Evolutionary conservation across 1,284 basidiomycete genomes (phyloP), one percentile per base, ranked within the genome.

Genomic region (Boletus mariae): DNA sequence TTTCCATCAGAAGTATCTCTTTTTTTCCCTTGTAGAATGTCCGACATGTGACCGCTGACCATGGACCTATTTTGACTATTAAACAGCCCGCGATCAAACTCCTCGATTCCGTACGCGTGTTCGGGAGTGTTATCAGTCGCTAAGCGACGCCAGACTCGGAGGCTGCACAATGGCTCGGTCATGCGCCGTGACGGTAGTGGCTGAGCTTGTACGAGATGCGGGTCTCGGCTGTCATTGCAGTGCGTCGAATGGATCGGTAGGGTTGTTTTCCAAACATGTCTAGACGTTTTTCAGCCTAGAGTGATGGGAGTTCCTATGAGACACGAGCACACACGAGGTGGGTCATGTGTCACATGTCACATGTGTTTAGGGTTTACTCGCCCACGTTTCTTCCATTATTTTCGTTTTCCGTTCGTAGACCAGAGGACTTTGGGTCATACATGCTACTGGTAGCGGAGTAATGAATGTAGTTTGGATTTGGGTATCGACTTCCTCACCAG

Each of bases 81-180:
- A 26, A 47, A 38, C 35, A 26, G 63, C 58, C 56, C 40, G 59
- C 57, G 3, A 55, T 62, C 49, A 56, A 57, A 44, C 15, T 65
- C 17, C 46, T 66, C 31, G 29, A 46, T 8, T 64, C 54, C 15
- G 49, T 62, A 34, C 43, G 56, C 11, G 42, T 1, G 58, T 61
- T 20, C 20, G 20, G 20, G 20, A 20, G 20, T 0, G 20, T 20
- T 20, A 20, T 20, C 20, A 20, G 20, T 20, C 20, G 20, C 20
- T 20, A 20, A 20, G 20, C 20, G 20, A 20, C 20, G 20, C 20
- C 20, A 20, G 20, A 47, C 32, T 34, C 32, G 32, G 32, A n/a
- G 7, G 26, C 35, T 23, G 15, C 13, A 1, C 17, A 67, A 37
- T 44, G 1, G 43, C n/a, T 5, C 54, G 49, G 10, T 48, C 51